phyloP scores from a whole-genome alignment of 768 basidiomycete genomes.

The Strobilomyces echinocephalus region DNA sequence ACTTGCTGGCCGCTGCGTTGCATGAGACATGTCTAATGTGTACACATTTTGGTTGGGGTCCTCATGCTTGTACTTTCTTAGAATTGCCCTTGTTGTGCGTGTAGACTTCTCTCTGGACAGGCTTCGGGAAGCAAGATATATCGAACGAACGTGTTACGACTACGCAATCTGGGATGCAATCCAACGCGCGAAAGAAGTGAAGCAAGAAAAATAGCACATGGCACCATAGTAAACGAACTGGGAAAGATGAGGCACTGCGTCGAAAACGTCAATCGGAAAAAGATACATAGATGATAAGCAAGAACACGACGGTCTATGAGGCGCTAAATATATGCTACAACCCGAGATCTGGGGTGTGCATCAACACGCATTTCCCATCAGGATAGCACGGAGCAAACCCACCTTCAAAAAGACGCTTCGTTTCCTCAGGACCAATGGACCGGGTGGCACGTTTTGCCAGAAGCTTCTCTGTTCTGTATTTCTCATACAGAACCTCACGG shows the following conservation, averaged over 20 bases:
- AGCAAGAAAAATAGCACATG: conserved; percentile 24
- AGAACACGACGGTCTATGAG: conserved; percentile 17
- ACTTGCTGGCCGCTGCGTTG: conserved; percentile 32
- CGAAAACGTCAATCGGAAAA: conserved; percentile 5
- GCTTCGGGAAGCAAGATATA: conserved; percentile 18
- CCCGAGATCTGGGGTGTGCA: conserved; percentile 39
- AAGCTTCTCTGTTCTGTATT: conserved; percentile 87
- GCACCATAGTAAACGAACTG: conserved; percentile 3
- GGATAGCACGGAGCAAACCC: conserved; percentile 20
- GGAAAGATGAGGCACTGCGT: conserved; percentile 1
- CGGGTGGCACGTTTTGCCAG: conserved; percentile 80
- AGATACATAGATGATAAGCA: conserved; percentile 20
- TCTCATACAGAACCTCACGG: conserved; percentile 88
- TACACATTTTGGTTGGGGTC: neutral
- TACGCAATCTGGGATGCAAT: conserved; percentile 19
- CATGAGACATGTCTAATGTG: conserved; percentile 9
- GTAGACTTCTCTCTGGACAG: conserved; percentile 1
- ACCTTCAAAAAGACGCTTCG: conserved; percentile 73
- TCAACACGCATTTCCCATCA: conserved; percentile 23
- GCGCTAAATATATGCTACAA: conserved; percentile 33
- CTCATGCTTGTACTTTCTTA: conserved; percentile 3
- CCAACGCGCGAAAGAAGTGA: conserved; percentile 10
- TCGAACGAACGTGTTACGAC: conserved; percentile 22
- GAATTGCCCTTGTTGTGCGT: neutral
- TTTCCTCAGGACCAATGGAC: conserved; percentile 70